Base-by-base conservation (phyloP, 2,329 filamentous ascomycete species). In the Venturia aucupariae region DNA sequence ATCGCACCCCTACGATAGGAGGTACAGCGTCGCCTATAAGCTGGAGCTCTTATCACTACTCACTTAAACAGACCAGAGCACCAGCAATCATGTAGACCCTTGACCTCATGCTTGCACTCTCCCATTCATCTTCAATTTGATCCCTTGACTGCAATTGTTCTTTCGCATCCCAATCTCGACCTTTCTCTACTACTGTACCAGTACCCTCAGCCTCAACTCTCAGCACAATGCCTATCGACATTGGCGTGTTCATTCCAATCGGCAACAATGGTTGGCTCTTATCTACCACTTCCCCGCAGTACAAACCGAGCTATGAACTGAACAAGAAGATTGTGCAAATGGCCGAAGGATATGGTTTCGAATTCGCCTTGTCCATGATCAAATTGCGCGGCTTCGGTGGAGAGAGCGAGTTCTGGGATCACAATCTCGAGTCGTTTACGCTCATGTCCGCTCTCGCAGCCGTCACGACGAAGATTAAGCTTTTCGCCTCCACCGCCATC, bases 261-360 rank as follows among this genome's bases (percentile, higher is more conserved):
- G 71, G 72, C 63, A 74, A 73, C 67, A 73, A 74, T 69, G 72
- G 72, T 22, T 74, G 72, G 72, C 68, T 74, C 32, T 72, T 74
- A 63, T 72, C 71, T 6, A 71, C 69, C 32, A 72, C 68, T 27
- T 67, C 72, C 3, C 72, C 72, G 2, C 72, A 73, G 64, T 74
- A 74, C 65, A 72, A 67, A 66, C 72, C 72, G 15, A 70, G 65
- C 60, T 74, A 71, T 63, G 71, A 72, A 6, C n/a, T 61, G 59
- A 61, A 61, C 59, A 61, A 61, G 59, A 41, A 46, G 5, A 61
- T 61, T 6, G 41, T 46, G 59, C 59, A 61, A 32, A 42, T 27
- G 35, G 59, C 59, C 7, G 59, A 61, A 22, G 24, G 11, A 27
- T 61, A 61, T 32, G 35, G 35, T 3, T 61, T 61, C 27, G 59